These are phyloP conservation scores for Blastocystis sp. DNA, from an alignment of 352 stramenopile genomes.

Conservation along the genomic window DNA sequence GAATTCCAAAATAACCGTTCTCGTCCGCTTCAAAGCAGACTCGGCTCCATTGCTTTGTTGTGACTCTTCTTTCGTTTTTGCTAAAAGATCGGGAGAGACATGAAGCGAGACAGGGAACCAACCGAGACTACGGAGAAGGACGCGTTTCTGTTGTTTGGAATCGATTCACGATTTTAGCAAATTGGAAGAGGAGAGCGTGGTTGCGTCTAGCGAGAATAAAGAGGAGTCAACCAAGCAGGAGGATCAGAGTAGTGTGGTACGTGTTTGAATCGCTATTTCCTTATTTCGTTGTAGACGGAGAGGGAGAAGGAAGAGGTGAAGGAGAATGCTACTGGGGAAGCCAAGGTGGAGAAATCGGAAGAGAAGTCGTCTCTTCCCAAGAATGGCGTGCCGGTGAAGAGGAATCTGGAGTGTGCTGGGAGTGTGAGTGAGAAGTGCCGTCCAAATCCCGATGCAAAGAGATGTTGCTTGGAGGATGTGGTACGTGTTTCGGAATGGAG, in stretches of 20 bases:
- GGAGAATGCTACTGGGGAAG: background rate
- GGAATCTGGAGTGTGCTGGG: slow-evolving; percentile 43
- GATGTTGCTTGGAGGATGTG: slow-evolving; percentile 24
- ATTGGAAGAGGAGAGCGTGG: background rate
- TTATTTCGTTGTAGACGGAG: background rate
- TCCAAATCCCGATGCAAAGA: slow-evolving; percentile 48
- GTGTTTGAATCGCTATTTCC: background rate
- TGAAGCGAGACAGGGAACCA: background rate
- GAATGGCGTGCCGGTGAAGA: background rate
- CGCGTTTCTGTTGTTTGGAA: background rate
- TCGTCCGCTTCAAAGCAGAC: background rate
- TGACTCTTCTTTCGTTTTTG: background rate
- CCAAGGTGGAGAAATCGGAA: background rate
- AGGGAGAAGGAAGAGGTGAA: background rate
- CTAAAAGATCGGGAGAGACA: background rate
- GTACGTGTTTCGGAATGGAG: background rate
- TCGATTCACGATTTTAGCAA: background rate
- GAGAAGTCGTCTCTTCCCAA: no score
- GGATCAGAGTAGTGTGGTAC: background rate
- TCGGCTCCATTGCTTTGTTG: background rate
- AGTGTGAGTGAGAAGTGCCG: slow-evolving; percentile 62
- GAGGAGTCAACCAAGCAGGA: background rate
- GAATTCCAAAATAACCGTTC: background rate
- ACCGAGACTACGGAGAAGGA: background rate
- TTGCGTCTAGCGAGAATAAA: background rate